Evolutionary conservation across 139 green algal genomes (phyloP), one percentile per base, ranked within the genome.

Genomic region (Chlorella vulgaris): DNA sequence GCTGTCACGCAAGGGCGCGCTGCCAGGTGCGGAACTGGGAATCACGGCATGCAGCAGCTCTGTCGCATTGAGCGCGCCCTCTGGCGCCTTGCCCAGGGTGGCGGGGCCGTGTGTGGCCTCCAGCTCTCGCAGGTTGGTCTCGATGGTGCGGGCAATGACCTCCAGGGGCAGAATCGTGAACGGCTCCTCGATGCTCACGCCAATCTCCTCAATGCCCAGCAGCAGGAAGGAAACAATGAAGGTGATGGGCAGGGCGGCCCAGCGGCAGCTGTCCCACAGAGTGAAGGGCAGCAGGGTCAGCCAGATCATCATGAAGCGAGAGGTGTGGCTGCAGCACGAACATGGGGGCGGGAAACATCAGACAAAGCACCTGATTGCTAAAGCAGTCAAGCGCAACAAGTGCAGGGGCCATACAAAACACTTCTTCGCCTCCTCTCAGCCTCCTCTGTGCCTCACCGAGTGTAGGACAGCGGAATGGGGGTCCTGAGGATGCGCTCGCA

Each of bases 401-500:
- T 55, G 47, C 83, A 0, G 90, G 8, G 58, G 47, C 47, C n/a
- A n/a, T n/a, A n/a, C n/a, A n/a, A n/a, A n/a, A n/a, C n/a, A n/a
- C n/a, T n/a, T n/a, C n/a, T n/a, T n/a, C n/a, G n/a, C 47, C 47
- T 55, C 13, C 15, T 55, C 13, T 10, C 47, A 55, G 47, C 15
- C 47, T 55, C 47, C 15, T 15, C 47, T 55, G 13, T 15, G 15
- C 10, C 55, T 65, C 55, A 65, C 55, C 55, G 73, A 35, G 73
- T 79, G 73, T 79, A 79, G 73, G 81, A 88, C 38, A 93, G 83
- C 4, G 93, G 93, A 62, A 97, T 95, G 74, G 94, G 93, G 4
- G 93, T 95, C 50, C 82, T 86, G 65, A 95, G 84, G 65, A 97
- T 88, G 29, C 93, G 86, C 88, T 95, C 92, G 84, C 90, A 95